These are phyloP conservation scores for Nemania sp. DNA, from an alignment of 2,329 filamentous ascomycete species.

Conservation along the genomic window DNA sequence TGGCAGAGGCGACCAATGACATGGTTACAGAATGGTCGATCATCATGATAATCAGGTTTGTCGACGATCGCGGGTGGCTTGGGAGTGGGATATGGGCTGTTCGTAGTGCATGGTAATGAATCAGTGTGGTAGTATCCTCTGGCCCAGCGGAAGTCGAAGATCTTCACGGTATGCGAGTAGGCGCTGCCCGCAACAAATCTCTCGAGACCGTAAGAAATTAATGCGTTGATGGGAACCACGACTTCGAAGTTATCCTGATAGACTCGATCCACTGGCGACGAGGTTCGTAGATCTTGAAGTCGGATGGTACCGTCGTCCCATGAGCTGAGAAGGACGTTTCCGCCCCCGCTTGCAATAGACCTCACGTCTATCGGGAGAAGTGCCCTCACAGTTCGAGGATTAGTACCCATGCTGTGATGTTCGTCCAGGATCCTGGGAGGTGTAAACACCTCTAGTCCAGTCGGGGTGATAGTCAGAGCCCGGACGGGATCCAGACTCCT, in stretches of 20 bases:
- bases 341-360: conserved; percentile 41
- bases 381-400: conserved; percentile 47
- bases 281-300: conserved; percentile 56
- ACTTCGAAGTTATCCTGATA: conserved; percentile 60
- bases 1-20: conserved; percentile 44
- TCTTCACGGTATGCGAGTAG: conserved; percentile 48
- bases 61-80: conserved; percentile 32
- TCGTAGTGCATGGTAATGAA: conserved; percentile 50
- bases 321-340: conserved; percentile 52
- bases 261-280: conserved; percentile 50
- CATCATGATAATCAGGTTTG: conserved; percentile 24
- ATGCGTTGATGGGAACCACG: conserved; percentile 49
- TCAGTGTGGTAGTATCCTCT: conserved; percentile 54
- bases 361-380: conserved; percentile 50
- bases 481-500: conserved; percentile 50
- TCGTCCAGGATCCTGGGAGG: conserved; percentile 42
- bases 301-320: conserved; percentile 59
- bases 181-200: conserved; percentile 57
- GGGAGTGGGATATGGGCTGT: conserved; percentile 44
- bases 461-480: conserved; percentile 51
- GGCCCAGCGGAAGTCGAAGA: conserved; percentile 60
- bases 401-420: conserved; percentile 34
- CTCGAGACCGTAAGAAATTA: conserved; percentile 55
- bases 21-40: conserved; percentile 43
- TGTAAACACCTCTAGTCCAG: conserved; percentile 47